Evolutionary conservation across 2,329 filamentous ascomycete genomes (phyloP), one percentile per base, ranked within the genome.

Genomic region (Bipolaris gigantea): DNA sequence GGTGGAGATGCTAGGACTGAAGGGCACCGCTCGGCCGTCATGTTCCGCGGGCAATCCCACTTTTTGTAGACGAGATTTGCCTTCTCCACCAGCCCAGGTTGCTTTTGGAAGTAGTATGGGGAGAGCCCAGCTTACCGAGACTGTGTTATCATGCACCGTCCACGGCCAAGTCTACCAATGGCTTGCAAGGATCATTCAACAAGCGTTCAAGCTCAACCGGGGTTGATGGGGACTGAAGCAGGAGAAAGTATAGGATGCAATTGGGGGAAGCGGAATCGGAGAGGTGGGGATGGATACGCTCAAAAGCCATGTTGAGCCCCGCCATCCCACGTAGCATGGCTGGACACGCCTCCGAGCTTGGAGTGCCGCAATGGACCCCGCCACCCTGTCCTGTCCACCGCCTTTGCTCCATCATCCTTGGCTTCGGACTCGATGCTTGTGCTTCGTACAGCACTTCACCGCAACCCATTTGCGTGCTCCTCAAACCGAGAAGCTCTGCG

Each of bases 11-110:
- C 43, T 53, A 44, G n/a, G 45, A 40, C 32, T 32, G 34, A 40
- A 23, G 34, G 49, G 40, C 43, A 21, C 13, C 45, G 48, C 34
- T 49, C 39, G 44, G 43, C 33, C 48, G 55, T 55, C 57, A 60
- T 55, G 46, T 48, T 47, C 42, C 23, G 50, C 35, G 41, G 49
- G 47, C 44, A 43, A 39, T 49, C 27, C 42, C 48, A 38, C 47
- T 48, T 55, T 36, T 55, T 55, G 32, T 44, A 53, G 44, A 53
- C 39, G 38, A 46, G 41, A 44, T 50, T 41, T 50, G 49, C 55
- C 53, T 59, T 60, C 44, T 57, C 56, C 38, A 57, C 51, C 43
- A 56, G 53, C 47, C 50, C 39, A 53, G 51, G 45, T 65, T 61
- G 38, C 55, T 64, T 62, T 63, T 64, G 53, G 55, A 42, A 21